Base-by-base conservation (phyloP, 1,284 basidiomycete species). In the Malassezia sp. region DNA sequence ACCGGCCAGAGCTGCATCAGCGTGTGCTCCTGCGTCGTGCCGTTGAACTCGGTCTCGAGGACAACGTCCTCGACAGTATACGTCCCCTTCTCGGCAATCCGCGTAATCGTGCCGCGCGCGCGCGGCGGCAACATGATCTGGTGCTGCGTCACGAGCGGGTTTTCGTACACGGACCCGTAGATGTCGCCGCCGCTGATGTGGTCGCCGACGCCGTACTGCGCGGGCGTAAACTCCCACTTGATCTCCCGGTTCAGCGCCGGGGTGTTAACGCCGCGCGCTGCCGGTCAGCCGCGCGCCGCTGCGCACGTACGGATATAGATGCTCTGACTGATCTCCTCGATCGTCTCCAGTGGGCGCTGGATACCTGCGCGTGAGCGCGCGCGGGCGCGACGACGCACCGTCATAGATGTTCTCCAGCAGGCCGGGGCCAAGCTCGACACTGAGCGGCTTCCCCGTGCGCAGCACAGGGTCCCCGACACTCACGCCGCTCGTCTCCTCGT, bases 281-380 rank as follows among this genome's bases (percentile, higher is more conserved):
- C n/a, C n/a, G n/a, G n/a, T n/a, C n/a, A n/a, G n/a, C n/a, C n/a
- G n/a, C n/a, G n/a, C n/a, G n/a, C n/a, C n/a, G n/a, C n/a, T n/a
- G n/a, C n/a, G n/a, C n/a, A n/a, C n/a, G n/a, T n/a, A n/a, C n/a
- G 91, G 60, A 99, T 97, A 74, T 99, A 99, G 65, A 99, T 97
- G 21, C 88, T 91, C 67, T 95, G 84, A 41, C 90, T 93, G 49
- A 87, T 77, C 71, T 95, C 85, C 80, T 89, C 86, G 61, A 97
- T 99, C 28, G 83, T 80, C 81, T 96, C 75, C 32, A 77, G 72
- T 12, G 63, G 54, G 46, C 67, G 57, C 52, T 68, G 65, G 44
- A 67, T 68, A 38, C n/a, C n/a, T n/a, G n/a, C 47, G 33, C 21
- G 46, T 28, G 49, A 34, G 41, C 35, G 29, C 24, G 5, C 18